Base-by-base conservation (phyloP, 441 rosid species). In the Cnidoscolus chayamansa region DNA sequence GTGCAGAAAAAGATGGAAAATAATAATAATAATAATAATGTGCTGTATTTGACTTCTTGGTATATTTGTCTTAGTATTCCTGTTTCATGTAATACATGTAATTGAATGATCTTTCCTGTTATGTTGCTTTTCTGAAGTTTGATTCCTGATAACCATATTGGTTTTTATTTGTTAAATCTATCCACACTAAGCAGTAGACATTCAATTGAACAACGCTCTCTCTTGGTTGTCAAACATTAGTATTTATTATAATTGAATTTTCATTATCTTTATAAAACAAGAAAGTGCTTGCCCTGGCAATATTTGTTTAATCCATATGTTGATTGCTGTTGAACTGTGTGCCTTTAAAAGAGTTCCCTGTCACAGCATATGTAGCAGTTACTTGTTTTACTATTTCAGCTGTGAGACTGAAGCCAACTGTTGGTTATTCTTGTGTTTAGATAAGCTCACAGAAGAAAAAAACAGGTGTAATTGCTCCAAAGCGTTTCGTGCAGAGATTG, bases 371-470 rank as follows among this genome's bases (percentile, higher is more conserved):
- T 9, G 45, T 40, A 69, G n/a, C 17, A 63, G 48, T 62, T 25
- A 25, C 25, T 25, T 81, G 31, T 54, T 78, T 78, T 60, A 53
- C 71, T 67, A 32, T 61, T 73, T 63, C n/a, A 43, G 67, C 65
- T 54, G 49, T 43, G 35, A 9, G 71, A 63, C 71, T 31, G 73
- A 63, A 65, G 51, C 72, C 62, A 71, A 64, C 57, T 59, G 31
- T 40, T 80, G 57, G 17, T 70, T 57, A 11, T 84, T 74, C 51
- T 12, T 63, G 59, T 70, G 40, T 79, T 60, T 74, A 95, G 98
- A 95, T 95, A 90, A 90, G 95, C 81, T 89, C 90, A 45, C 97
- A 95, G 85, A 95, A 95, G 90, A 95, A 95, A 90, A 95, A 93
- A 84, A 95, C 99, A 0, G 97, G 99, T 70, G 97, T 95, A 67